These are phyloP conservation scores for Pontederia crassipes DNA, from an alignment of 176 grass and related monocot genomes.

Conservation along the genomic window DNA sequence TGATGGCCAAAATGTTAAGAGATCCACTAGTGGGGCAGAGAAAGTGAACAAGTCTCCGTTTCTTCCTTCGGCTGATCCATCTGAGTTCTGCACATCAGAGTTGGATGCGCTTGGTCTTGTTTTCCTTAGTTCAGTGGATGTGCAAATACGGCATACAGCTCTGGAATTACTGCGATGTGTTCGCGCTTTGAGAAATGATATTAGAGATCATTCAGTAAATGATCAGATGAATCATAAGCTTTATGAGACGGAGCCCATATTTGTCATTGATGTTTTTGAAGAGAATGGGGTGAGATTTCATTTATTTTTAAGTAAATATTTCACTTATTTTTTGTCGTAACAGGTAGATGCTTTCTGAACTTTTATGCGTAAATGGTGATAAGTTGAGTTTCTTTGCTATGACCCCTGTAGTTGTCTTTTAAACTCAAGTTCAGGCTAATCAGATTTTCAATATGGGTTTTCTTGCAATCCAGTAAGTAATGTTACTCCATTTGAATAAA, in stretches of 20 bases:
- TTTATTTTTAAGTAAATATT: background rate
- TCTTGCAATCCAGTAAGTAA: too few relatives aligned
- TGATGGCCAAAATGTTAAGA: slow-evolving; percentile 44
- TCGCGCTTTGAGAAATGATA: slow-evolving; percentile 72
- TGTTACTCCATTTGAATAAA: too few relatives aligned
- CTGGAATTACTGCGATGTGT: slow-evolving; percentile 83
- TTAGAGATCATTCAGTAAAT: slow-evolving; percentile 63
- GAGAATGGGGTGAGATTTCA: slow-evolving; percentile 83
- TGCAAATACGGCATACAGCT: slow-evolving; percentile 93
- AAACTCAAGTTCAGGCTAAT: too few relatives aligned
- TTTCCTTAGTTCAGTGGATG: slow-evolving; percentile 90
- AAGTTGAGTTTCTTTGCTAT: too few relatives aligned
- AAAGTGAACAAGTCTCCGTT: slow-evolving; percentile 52
- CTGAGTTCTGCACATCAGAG: slow-evolving; percentile 76
- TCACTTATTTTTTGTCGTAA: background rate
- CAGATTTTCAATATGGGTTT: too few relatives aligned
- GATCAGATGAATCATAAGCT: slow-evolving; percentile 56
- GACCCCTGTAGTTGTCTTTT: too few relatives aligned
- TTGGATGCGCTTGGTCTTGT: slow-evolving; percentile 98
- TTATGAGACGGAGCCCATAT: slow-evolving; percentile 85
- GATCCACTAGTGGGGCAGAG: slow-evolving; percentile 42
- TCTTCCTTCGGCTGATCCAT: slow-evolving; percentile 44
- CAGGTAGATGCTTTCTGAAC: too few relatives aligned
- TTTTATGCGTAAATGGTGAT: too few relatives aligned
- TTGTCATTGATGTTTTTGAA: slow-evolving; percentile 95